Conservation (phyloP, 2,329 filamentous ascomycete genomes). For the Helicocarpus griseus region DNA sequence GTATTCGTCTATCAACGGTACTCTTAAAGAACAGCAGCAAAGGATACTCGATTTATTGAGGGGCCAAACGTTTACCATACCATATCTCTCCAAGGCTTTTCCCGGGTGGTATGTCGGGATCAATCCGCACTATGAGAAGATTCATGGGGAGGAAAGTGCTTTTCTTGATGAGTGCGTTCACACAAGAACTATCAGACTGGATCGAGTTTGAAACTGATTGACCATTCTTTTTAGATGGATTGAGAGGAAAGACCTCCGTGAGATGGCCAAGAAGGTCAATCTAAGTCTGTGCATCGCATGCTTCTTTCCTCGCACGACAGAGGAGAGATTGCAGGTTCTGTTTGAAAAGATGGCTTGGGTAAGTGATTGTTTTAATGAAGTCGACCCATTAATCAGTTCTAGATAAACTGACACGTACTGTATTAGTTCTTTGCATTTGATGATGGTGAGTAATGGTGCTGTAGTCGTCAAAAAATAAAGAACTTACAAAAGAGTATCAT, state of each 20-base stretch:
- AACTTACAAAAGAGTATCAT: not conserved
- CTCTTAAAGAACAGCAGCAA: slow-evolving; percentile 2
- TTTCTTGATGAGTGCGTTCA: slow-evolving; percentile 5
- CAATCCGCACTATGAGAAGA: slow-evolving; percentile 6
- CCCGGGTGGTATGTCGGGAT: slow-evolving; percentile 7
- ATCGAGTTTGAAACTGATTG: not conserved
- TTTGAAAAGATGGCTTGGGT: slow-evolving; percentile 10
- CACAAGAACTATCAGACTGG: not conserved
- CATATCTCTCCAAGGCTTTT: slow-evolving; percentile 3
- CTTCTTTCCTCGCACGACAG: slow-evolving; percentile 8
- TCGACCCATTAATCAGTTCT: not conserved
- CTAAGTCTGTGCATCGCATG: slow-evolving; percentile 7
- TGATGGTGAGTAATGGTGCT: slow-evolving; percentile 4
- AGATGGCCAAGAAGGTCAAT: slow-evolving; percentile 9
- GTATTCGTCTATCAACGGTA: not conserved
- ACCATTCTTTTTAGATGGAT: slow-evolving; percentile 3
- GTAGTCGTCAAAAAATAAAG: not conserved
- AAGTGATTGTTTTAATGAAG: not conserved
- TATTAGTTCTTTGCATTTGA: slow-evolving; percentile 9
- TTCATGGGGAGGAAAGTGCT: slow-evolving; percentile 1
- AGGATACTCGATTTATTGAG: slow-evolving; percentile 5
- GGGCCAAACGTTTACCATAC: slow-evolving; percentile 7
- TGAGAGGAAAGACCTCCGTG: slow-evolving; percentile 5
- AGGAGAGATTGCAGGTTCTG: slow-evolving; percentile 5
- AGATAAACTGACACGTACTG: not conserved